Base-by-base conservation (phyloP, 352 stramenopile species). In the Nothophytophthora sp. region DNA sequence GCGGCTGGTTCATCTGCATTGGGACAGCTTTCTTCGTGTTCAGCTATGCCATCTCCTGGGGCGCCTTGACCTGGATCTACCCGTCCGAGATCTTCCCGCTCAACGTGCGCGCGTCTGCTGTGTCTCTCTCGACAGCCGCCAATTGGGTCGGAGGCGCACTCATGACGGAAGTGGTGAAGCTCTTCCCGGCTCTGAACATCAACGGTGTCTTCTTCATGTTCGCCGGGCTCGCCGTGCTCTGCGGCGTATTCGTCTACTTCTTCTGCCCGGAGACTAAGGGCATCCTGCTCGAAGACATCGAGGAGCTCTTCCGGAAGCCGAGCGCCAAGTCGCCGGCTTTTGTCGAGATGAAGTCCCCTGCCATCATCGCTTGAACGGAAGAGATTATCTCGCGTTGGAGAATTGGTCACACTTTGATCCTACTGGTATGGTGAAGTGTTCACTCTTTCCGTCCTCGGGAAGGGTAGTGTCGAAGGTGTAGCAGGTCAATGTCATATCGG, bases 151-250 rank as follows among this genome's bases (percentile, higher is more conserved):
- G 63, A 25, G 65, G 64, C 16, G 57, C 50, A 0, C 42, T 63
- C 37, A 73, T 73, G 68, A 66, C 56, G 32, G 50, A 65, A 19
- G 32, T 65, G 6, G 56, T 65, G 3, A 65, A 65, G 37, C 43
- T 65, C 13, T 60, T 65, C 49, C 56, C 56, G 37, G 43, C 67
- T 39, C 32, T 78, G 32, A 70, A 77, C 59, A 74, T 77, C 51
- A 70, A 77, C 60, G 67, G 67, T 16, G 68, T 77, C 32, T 86
- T 86, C 63, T 79, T 70, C 59, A 57, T 86, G 34, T 86, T 86
- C 53, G 63, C 65, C 1, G 70, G 42, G 0, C 50, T 72, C 11
- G 67, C 63, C 10, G 48, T 73, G 13, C 22, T 71, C 42, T 77
- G 56, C 27, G 63, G 54, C 8, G 18, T 63, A 10, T 78, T 73